These are phyloP conservation scores for Calonectria montana DNA, from an alignment of 2,329 filamentous ascomycete species.

Conservation along the genomic window DNA sequence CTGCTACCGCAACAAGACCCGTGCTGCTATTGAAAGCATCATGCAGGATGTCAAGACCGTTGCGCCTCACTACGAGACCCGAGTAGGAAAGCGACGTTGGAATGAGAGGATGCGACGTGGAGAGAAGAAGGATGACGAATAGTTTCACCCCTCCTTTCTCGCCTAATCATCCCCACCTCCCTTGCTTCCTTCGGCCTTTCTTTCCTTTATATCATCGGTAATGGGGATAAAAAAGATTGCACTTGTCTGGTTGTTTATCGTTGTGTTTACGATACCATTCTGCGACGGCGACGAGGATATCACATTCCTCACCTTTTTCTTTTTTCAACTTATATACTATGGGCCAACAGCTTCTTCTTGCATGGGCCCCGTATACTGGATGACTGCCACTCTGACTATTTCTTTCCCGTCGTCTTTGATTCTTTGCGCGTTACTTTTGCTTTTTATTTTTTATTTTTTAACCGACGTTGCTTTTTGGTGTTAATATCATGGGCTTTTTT, in stretches of 20 bases:
- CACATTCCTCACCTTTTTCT: conserved; percentile 25
- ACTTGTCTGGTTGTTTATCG: conserved; percentile 29
- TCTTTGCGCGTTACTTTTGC: background rate
- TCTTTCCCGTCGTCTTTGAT: background rate
- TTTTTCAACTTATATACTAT: conserved; percentile 15
- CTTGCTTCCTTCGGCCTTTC: conserved; percentile 5
- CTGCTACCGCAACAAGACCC: conserved; percentile 92
- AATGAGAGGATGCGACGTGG: conserved; percentile 64
- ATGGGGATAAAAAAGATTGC: conserved; percentile 33
- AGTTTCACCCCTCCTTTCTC: conserved; percentile 1
- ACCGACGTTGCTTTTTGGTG: background rate
- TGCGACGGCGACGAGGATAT: conserved; percentile 37
- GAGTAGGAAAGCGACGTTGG: conserved; percentile 85
- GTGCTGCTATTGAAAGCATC: conserved; percentile 80
- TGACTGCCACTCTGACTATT: conserved; percentile 3
- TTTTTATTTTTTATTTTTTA: background rate
- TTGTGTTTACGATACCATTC: conserved; percentile 47
- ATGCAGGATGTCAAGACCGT: conserved; percentile 80
- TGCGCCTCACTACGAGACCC: conserved; percentile 89
- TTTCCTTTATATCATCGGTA: conserved; percentile 20
- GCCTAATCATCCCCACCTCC: background rate
- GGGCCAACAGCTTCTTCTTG: background rate
- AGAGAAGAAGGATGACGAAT: conserved; percentile 46
- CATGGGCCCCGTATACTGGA: conserved; percentile 7
- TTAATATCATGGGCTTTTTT: conserved; percentile 8